A percentile compares a stretch with the other conserved stretches of the same genome.
These are phyloP conservation scores for Aphanomyces invadans DNA, from an alignment of 352 stramenopile genomes.

Conservation along the genomic window DNA sequence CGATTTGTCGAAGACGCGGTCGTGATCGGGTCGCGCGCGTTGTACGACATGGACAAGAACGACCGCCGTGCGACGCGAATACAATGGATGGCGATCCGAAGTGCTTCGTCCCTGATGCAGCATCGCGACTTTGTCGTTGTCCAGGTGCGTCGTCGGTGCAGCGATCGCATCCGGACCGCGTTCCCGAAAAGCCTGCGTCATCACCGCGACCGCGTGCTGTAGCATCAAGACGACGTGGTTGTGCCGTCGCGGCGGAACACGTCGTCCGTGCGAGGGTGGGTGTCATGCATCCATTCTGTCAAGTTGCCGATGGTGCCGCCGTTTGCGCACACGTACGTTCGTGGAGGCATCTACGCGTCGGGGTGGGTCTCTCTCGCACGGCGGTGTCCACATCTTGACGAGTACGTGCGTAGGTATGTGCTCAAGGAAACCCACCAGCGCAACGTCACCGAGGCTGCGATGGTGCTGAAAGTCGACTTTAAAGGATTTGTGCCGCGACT, in stretches of 20 bases:
- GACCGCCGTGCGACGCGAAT: constrained; percentile 8
- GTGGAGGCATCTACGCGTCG: constrained; percentile 20
- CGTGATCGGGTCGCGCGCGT: constrained; percentile 13
- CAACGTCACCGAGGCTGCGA: constrained; percentile 3
- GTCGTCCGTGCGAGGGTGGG: not conserved
- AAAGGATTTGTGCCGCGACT: constrained; percentile 21
- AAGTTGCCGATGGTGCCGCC: constrained; percentile 18
- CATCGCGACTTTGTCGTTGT: constrained; percentile 23
- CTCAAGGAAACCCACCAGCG: constrained; percentile 11
- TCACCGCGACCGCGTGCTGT: no score
- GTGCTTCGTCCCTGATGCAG: constrained; percentile 18
- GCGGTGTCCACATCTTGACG: no score
- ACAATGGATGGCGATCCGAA: constrained; percentile 23
- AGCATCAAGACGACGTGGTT: constrained; percentile 21
- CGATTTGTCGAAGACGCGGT: constrained; percentile 14
- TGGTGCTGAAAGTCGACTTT: constrained; percentile 24
- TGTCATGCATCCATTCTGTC: constrained; percentile 23
- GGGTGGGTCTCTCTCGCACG: not conserved
- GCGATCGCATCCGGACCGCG: no score
- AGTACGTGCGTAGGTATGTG: constrained; percentile 20
- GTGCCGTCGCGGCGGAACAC: not conserved
- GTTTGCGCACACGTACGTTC: constrained; percentile 9
- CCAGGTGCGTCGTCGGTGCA: constrained; percentile 5
- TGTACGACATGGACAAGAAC: constrained; percentile 19
- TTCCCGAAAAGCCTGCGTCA: no score